phyloP scores from a whole-genome alignment of 1,284 basidiomycete genomes.

The Apiotrichum akiyoshidainum region DNA sequence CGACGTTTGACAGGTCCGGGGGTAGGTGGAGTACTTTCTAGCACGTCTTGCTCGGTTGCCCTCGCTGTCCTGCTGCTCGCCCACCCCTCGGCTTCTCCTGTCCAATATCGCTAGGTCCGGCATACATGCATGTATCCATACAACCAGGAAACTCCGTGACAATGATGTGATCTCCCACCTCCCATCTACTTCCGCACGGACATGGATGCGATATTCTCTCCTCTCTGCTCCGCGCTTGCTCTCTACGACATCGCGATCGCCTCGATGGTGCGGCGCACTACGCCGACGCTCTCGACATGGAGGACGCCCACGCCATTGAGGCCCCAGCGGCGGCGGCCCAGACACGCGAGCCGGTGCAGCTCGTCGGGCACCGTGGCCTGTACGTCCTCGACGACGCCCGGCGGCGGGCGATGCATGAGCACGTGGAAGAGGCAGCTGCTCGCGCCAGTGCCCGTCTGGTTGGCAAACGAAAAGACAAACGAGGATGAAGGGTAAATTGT shows the following conservation, averaged over 20 bases:
- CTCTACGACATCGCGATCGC: background rate
- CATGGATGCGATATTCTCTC: too few relatives aligned
- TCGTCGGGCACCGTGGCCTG: conserved; percentile 22
- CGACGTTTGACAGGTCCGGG: too few relatives aligned
- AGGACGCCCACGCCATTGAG: conserved; percentile 10
- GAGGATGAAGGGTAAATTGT: conserved; percentile 29
- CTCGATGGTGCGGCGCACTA: conserved; percentile 6
- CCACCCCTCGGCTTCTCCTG: too few relatives aligned
- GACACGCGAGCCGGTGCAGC: conserved; percentile 27
- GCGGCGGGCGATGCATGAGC: conserved; percentile 20
- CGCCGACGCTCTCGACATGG: conserved; percentile 22
- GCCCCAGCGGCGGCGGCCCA: conserved; percentile 25
- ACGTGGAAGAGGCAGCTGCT: conserved; percentile 28
- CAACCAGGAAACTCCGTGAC: too few relatives aligned
- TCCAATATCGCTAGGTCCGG: too few relatives aligned
- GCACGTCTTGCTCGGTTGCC: too few relatives aligned
- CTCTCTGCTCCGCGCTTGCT: too few relatives aligned
- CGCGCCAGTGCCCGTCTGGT: conserved; percentile 7
- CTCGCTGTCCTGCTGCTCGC: too few relatives aligned
- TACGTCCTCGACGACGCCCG: conserved; percentile 11
- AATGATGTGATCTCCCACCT: too few relatives aligned
- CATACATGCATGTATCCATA: too few relatives aligned
- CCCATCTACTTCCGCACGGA: too few relatives aligned
- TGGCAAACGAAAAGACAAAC: conserved; percentile 29
- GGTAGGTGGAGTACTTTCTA: too few relatives aligned